Base-by-base conservation (phyloP, 257 asterid species). In the Galeopsis tetrahit region DNA sequence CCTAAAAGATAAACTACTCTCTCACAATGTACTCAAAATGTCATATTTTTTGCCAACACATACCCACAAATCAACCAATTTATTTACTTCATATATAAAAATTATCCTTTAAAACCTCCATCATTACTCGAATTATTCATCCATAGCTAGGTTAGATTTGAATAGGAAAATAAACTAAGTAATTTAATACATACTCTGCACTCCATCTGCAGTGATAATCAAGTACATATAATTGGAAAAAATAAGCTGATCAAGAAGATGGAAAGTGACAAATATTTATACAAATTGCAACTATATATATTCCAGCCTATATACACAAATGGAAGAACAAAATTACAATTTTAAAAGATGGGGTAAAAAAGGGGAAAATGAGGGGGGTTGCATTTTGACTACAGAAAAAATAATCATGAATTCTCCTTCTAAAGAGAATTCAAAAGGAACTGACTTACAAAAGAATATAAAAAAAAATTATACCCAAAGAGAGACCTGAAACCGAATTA, bases 401-500 rank as follows among this genome's bases (percentile, higher is more conserved):
- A 73, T 56, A 82, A 83, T 71, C 57, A 71, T 17, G 71, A 51
- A 71, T 64, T 63, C 73, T 77, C 71, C 42, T 55, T 44, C 44
- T 46, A 65, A 66, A 48, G 56, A 68, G 83, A 76, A 76, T 52
- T 48, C 69, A 75, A 63, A 66, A 36, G 60, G 66, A 78, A 82
- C 80, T 55, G 70, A 34, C 72, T 72, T 73, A 85, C 86, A 64
- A 85, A 91, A 85, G 91, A 89, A 89, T 79, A 67, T 65, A 75
- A 66, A 64, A 65, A 6, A 69, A 66, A 63, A 60, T 9, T 33
- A 53, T 80, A 80, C 71, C 72, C 74, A 70, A 71, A 63, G 5
- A 9, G 62, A 80, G 62, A 69, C 44, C 64, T 68, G 64, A 76
- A 49, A 56, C 53, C 21, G 4, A 68, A 64, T 63, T 72, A 64